Conservation (phyloP, 2,329 filamentous ascomycete genomes). For the Pyrenochaeta sp. region DNA sequence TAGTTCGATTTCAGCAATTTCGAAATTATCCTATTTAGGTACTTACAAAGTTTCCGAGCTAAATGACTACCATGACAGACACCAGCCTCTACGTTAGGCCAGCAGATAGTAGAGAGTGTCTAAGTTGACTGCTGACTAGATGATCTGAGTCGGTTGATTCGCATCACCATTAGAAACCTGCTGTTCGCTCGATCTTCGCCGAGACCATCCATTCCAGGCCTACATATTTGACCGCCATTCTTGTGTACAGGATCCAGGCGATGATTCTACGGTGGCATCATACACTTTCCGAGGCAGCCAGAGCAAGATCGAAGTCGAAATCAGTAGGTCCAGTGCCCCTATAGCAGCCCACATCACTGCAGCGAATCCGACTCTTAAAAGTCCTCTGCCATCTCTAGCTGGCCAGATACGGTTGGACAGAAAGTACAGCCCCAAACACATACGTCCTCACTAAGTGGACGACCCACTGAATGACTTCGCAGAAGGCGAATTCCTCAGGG, state of each 20-base stretch:
- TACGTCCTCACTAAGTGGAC: conserved; percentile 65
- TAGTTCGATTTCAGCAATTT: background rate
- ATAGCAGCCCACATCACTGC: conserved; percentile 32
- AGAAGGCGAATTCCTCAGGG: conserved; percentile 62
- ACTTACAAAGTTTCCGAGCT: background rate
- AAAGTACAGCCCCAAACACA: conserved; percentile 67
- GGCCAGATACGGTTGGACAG: conserved; percentile 70
- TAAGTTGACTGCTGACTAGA: background rate
- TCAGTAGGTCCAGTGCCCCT: conserved; percentile 47
- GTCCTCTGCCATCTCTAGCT: conserved; percentile 64
- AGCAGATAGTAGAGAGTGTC: background rate
- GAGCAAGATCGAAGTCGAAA: conserved; percentile 55
- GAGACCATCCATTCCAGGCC: background rate
- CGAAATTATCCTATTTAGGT: background rate
- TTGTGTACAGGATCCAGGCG: conserved; percentile 43
- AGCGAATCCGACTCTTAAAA: conserved; percentile 54
- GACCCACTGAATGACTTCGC: conserved; percentile 53
- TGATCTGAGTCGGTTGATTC: background rate
- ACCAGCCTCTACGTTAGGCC: background rate
- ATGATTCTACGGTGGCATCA: conserved; percentile 51
- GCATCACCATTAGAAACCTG: background rate
- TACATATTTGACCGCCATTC: background rate
- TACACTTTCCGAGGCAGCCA: conserved; percentile 53
- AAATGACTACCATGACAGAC: background rate
- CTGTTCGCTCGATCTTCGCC: background rate